Evolutionary conservation across 2,329 filamentous ascomycete genomes (phyloP).

Genomic region (Erysiphe pulchra): DNA sequence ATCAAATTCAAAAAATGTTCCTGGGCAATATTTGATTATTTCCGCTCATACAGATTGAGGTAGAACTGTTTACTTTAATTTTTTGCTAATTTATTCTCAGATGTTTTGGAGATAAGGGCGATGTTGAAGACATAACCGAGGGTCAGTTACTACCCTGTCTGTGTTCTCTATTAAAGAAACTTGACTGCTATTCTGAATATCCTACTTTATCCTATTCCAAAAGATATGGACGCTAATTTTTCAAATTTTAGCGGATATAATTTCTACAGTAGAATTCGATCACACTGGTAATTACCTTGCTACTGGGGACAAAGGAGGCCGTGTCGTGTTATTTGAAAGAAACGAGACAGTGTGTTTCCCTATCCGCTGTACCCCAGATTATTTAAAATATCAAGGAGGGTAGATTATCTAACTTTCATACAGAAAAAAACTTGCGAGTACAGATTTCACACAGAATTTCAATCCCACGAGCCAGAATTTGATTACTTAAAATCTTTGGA

Average conservation of each 20-base stretch:
- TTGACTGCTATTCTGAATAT: background rate
- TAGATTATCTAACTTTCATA: background rate
- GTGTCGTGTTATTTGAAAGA: slow-evolving; percentile 67
- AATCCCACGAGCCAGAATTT: slow-evolving; percentile 98
- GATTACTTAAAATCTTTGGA: slow-evolving; percentile 98
- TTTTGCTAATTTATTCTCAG: slow-evolving; percentile 20
- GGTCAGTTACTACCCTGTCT: slow-evolving; percentile 6
- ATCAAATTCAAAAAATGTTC: background rate
- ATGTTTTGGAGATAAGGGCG: slow-evolving; percentile 98
- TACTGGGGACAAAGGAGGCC: slow-evolving; percentile 71
- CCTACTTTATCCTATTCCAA: background rate
- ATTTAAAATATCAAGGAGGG: background rate
- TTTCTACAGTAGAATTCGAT: slow-evolving; percentile 76
- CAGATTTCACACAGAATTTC: slow-evolving; percentile 99
- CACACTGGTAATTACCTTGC: slow-evolving; percentile 75
- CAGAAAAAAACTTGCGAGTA: slow-evolving; percentile 99
- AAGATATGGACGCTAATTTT: background rate
- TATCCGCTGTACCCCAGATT: background rate
- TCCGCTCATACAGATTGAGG: background rate
- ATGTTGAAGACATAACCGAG: slow-evolving; percentile 42
- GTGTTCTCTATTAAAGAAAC: background rate
- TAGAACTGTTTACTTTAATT: too few species aligned
- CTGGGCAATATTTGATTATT: background rate
- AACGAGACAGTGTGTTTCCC: slow-evolving; percentile 58
- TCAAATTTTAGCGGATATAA: slow-evolving; percentile 45